Evolutionary conservation across 441 rosid genomes (phyloP).

Genomic region (Erodium moschatum): DNA sequence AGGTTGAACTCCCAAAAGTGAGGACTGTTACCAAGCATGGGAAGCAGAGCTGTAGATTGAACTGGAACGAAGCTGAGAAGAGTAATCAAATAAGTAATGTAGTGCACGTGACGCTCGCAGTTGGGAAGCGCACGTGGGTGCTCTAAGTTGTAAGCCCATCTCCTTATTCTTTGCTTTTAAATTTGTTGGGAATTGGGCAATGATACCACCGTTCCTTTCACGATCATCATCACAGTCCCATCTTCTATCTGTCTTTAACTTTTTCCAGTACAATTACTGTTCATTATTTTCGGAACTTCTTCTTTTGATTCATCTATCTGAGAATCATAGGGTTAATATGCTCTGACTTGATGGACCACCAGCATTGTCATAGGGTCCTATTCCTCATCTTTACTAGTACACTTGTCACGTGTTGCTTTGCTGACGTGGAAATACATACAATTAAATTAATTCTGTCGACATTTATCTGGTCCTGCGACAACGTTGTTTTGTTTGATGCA

Average conservation of each 20-base stretch:
- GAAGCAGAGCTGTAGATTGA: no score
- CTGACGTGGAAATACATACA: not conserved
- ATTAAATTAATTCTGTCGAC: no score
- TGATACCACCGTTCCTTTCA: no score
- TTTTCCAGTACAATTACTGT: not conserved
- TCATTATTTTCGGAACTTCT: not conserved
- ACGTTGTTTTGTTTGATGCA: no score
- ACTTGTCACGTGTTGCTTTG: not conserved
- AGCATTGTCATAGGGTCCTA: not conserved
- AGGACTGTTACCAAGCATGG: not conserved
- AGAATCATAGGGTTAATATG: not conserved
- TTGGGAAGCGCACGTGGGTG: no score
- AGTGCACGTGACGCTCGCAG: not conserved
- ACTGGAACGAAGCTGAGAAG: not conserved
- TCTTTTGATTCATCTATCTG: no score
- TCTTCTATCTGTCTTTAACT: not conserved
- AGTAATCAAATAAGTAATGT: not conserved
- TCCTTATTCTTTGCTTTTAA: no score
- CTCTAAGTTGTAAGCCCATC: no score
- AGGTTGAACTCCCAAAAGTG: slow-evolving; percentile 32
- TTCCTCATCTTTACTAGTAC: not conserved
- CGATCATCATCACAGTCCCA: no score
- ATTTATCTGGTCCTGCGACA: no score
- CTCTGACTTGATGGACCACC: not conserved
- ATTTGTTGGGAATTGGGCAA: no score